These are phyloP conservation scores for Mallotus japonicus DNA, from an alignment of 441 rosid genomes.

Conservation along the genomic window DNA sequence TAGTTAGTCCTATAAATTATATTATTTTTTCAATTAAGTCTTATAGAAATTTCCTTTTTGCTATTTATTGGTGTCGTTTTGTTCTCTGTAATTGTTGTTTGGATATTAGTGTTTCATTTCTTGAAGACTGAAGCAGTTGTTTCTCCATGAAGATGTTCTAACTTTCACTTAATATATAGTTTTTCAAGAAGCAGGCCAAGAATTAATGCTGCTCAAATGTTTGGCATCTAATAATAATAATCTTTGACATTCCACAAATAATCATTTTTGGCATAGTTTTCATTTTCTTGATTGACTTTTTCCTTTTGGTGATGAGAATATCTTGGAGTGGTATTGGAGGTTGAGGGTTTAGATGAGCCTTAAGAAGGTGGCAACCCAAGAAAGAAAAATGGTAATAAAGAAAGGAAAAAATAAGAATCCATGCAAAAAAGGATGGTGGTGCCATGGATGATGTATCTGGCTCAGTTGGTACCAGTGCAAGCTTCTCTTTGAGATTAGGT, in stretches of 20 bases:
- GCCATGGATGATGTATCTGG: slow-evolving; percentile 60
- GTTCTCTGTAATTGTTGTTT: too few relatives aligned
- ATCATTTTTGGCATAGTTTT: neutral
- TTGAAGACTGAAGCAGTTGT: too few relatives aligned
- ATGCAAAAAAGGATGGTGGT: slow-evolving; percentile 21
- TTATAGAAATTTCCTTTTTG: too few relatives aligned
- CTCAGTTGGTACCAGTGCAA: slow-evolving; percentile 64
- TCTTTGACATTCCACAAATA: neutral
- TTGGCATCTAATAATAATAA: neutral
- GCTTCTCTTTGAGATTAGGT: slow-evolving; percentile 78
- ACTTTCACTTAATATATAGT: neutral
- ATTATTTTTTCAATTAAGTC: too few relatives aligned
- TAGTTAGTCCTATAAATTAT: too few relatives aligned
- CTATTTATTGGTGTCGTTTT: too few relatives aligned
- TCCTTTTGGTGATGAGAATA: slow-evolving; percentile 15
- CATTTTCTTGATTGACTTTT: slow-evolving; percentile 1
- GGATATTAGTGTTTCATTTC: too few relatives aligned
- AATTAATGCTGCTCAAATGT: slow-evolving; percentile 2
- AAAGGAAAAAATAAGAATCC: neutral
- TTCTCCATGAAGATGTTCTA: neutral
- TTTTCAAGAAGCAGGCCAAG: neutral
- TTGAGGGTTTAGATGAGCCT: slow-evolving; percentile 26
- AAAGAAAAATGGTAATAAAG: neutral
- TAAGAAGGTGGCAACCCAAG: slow-evolving; percentile 5
- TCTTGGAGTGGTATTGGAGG: too few relatives aligned